These are phyloP conservation scores for Yarrowia hollandica DNA, from an alignment of 805 yeast species.

Conservation along the genomic window DNA sequence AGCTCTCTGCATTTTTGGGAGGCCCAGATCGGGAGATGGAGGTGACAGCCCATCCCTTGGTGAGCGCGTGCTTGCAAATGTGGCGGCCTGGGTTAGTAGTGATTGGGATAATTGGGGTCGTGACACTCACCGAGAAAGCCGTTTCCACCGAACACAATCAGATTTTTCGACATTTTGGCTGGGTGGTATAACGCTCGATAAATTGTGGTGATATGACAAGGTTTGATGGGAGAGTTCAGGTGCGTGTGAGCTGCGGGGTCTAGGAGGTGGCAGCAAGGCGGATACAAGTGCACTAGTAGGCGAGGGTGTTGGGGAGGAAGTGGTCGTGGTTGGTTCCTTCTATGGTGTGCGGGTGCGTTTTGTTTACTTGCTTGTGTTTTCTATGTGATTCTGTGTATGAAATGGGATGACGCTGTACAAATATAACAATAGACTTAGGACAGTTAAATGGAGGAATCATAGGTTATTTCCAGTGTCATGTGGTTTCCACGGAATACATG, in stretches of 20 bases:
- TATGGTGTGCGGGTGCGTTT: no score
- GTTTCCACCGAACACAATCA: slow-evolving; percentile 81
- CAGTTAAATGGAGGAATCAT: no score
- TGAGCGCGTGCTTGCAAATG: slow-evolving; percentile 68
- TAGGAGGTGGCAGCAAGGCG: no score
- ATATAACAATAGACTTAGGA: no score
- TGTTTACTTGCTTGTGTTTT: no score
- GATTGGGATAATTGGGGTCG: background rate
- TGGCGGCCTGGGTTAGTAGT: slow-evolving; percentile 48
- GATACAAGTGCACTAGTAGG: no score
- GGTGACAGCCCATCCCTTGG: slow-evolving; percentile 62
- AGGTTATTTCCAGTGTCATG: no score
- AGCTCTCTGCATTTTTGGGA: slow-evolving; percentile 42
- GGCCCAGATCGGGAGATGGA: slow-evolving; percentile 41
- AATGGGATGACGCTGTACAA: no score
- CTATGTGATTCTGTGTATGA: no score
- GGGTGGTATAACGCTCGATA: background rate
- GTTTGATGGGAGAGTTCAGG: background rate
- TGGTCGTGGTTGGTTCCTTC: no score
- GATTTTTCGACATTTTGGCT: slow-evolving; percentile 35
- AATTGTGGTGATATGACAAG: slow-evolving; percentile 3
- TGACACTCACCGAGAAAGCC: slow-evolving; percentile 63
- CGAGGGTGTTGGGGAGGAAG: no score
- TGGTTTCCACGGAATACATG: no score
- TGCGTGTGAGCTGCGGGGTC: background rate